Evolutionary conservation across 371 early-diverging fungal genomes (phyloP).

Genomic region (Mucor irregularis): DNA sequence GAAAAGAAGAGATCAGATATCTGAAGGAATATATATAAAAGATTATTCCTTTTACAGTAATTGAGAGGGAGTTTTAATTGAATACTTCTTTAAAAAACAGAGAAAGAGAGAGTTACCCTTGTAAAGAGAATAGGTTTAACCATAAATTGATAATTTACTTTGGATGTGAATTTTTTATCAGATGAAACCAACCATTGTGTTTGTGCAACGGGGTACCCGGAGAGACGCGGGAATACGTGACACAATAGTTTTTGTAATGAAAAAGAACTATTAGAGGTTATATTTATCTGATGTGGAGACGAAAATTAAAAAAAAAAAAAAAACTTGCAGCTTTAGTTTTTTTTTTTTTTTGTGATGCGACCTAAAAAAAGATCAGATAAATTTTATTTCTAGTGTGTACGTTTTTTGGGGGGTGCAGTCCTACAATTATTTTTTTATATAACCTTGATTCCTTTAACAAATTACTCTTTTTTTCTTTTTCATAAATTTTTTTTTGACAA

Average conservation of each 20-base stretch:
- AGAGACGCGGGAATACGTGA: neutral
- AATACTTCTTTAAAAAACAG: no score
- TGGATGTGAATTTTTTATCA: neutral
- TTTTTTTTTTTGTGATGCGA: no score
- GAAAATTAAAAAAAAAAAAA: neutral
- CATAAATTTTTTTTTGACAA: slow-evolving; percentile 2
- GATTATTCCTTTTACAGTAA: slow-evolving; percentile 12
- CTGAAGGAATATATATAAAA: neutral
- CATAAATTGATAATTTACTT: neutral
- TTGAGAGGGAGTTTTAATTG: slow-evolving; percentile 9
- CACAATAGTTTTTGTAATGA: no score
- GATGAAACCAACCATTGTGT: neutral
- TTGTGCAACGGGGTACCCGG: neutral
- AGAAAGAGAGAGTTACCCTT: neutral
- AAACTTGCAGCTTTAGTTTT: no score
- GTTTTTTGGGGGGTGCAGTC: no score
- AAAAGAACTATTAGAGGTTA: no score
- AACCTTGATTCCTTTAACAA: slow-evolving; percentile 8
- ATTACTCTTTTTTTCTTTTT: slow-evolving; percentile 8
- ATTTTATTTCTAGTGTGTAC: no score
- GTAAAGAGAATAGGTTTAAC: neutral
- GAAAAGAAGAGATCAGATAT: slow-evolving; percentile 19
- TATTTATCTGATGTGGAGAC: no score
- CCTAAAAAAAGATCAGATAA: no score
- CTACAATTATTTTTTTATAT: slow-evolving; percentile 2